A percentile compares a stretch with the other conserved stretches of the same genome.
These are phyloP conservation scores for Trichophaea hybrida DNA, from an alignment of 2,329 filamentous ascomycete genomes.

Conservation along the genomic window DNA sequence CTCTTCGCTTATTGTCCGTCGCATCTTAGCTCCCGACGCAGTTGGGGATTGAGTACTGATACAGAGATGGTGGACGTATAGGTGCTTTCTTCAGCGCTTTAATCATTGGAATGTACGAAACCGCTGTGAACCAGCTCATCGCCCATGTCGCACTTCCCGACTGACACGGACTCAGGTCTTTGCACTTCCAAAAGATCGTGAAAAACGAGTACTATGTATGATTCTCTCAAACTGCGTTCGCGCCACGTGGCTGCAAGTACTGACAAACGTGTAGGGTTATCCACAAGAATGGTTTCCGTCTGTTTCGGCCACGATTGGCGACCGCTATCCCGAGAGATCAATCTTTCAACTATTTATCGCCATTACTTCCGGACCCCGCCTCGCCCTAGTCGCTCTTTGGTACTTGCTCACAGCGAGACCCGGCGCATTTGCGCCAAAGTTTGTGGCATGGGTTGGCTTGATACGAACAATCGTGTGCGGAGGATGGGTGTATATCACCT, in stretches of 20 bases:
- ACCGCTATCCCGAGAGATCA: conserved; percentile 89
- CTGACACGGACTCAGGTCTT: conserved; percentile 28
- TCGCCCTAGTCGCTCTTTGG: conserved; percentile 80
- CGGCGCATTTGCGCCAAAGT: conserved; percentile 61
- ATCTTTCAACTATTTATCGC: conserved; percentile 97
- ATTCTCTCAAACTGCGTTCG: not conserved
- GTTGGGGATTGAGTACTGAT: conserved; percentile 11
- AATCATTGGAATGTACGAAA: conserved; percentile 26
- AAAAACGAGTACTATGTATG: conserved; percentile 79
- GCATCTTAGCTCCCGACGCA: conserved; percentile 4
- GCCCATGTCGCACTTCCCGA: not conserved
- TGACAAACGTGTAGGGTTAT: conserved; percentile 43
- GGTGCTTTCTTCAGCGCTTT: conserved; percentile 24
- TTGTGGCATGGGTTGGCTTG: conserved; percentile 64
- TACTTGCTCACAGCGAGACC: conserved; percentile 74
- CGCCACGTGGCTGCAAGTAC: not conserved
- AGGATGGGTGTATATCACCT: conserved; percentile 97
- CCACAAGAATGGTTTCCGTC: conserved; percentile 95
- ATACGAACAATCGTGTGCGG: conserved; percentile 88
- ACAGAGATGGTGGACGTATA: conserved; percentile 3
- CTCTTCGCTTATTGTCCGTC: conserved; percentile 60
- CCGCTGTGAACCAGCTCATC: not conserved
- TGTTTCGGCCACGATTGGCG: conserved; percentile 90
- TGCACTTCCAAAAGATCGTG: conserved; percentile 96
- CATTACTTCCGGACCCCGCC: conserved; percentile 83